These are phyloP conservation scores for Pugionium cornutum DNA, from an alignment of 345 rosid species.

Conservation along the genomic window DNA sequence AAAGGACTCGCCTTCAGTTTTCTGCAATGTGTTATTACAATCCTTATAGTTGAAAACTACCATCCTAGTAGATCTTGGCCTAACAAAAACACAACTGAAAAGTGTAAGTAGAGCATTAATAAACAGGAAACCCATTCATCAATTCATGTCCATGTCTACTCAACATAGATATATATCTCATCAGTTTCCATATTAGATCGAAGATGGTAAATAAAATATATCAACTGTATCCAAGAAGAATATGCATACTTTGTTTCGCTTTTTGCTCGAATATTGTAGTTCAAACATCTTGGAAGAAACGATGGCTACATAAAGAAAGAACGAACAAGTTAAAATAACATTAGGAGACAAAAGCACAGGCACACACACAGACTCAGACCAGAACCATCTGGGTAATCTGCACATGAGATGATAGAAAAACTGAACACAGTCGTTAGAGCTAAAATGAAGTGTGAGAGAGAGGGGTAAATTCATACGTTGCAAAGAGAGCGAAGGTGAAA, in stretches of 20 bases:
- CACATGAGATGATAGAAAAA: neutral
- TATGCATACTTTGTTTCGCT: constrained; percentile 55
- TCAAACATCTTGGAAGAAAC: constrained; percentile 72
- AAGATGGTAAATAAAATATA: neutral
- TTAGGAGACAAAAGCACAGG: constrained; percentile 1
- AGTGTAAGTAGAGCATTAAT: constrained; percentile 8
- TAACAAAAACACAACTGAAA: constrained; percentile 38
- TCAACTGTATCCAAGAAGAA: neutral
- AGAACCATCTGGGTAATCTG: neutral
- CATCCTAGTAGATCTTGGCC: constrained; percentile 62
- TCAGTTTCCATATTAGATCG: constrained; percentile 10
- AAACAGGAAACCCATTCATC: constrained; percentile 1
- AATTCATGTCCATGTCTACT: constrained; percentile 16
- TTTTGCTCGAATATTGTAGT: constrained; percentile 57
- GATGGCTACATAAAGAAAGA: constrained; percentile 56
- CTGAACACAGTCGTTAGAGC: neutral
- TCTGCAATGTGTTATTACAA: constrained; percentile 58
- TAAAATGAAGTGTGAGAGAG: neutral
- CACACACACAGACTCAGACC: neutral
- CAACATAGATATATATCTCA: neutral
- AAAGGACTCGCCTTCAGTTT: constrained; percentile 71
- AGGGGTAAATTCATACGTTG: constrained; percentile 48
- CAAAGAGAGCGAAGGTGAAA: constrained; percentile 59
- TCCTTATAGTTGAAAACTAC: constrained; percentile 90
- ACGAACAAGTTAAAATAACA: constrained; percentile 1